Conservation (phyloP, 805 yeast genomes). For the Candida railenensis region DNA sequence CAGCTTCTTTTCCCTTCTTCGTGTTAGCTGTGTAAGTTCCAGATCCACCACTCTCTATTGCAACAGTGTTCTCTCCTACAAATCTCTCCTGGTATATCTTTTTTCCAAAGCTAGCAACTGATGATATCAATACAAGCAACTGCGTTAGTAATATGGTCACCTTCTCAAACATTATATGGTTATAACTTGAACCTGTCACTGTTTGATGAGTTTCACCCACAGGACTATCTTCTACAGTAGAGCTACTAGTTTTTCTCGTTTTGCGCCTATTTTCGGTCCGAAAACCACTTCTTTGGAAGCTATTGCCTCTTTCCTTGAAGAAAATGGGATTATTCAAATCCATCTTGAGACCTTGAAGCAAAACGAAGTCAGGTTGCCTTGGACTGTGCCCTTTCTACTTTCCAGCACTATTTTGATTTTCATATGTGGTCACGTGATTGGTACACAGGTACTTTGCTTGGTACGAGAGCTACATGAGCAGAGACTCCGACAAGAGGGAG, state of each 20-base stretch:
- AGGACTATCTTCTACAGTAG: not conserved
- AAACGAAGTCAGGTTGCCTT: too few relatives aligned
- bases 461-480: too few relatives aligned
- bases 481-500: too few relatives aligned
- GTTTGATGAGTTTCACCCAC: not conserved
- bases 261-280: not conserved
- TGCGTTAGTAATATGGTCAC: not conserved
- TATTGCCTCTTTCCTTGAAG: not conserved
- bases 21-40: too few relatives aligned
- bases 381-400: too few relatives aligned
- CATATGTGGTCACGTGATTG: not conserved
- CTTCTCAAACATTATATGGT: not conserved
- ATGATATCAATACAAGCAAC: not conserved
- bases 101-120: not conserved
- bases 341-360: not conserved
- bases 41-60: not conserved
- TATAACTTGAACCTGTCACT: not conserved
- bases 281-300: not conserved
- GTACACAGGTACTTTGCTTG: too few relatives aligned
- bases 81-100: not conserved
- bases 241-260: not conserved
- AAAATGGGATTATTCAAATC: conserved; percentile 1
- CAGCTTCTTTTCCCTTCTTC: too few relatives aligned
- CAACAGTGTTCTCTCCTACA: not conserved
- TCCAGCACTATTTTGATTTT: too few relatives aligned